Percentiles rank a stretch among this genome's conserved stretches.
Conservation (phyloP, 495 filamentous ascomycete species). For the Hypoxylon fragiforme region DNA sequence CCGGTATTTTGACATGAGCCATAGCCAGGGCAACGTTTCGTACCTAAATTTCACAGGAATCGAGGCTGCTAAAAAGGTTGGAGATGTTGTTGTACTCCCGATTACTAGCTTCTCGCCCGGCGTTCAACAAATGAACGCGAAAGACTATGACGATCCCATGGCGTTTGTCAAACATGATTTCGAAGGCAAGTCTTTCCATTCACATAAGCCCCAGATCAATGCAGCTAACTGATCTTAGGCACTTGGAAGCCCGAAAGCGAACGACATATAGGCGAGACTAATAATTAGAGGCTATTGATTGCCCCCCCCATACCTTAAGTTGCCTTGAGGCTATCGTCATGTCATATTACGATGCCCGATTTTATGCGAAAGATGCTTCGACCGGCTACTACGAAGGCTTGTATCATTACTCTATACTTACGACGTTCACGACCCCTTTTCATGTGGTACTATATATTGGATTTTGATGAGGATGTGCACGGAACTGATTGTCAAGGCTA, state of each 20-base stretch:
- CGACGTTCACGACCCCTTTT: slow-evolving; percentile 27
- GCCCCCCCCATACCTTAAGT: slow-evolving; percentile 5
- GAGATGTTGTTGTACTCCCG: slow-evolving; percentile 89
- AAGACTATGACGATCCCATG: slow-evolving; percentile 89
- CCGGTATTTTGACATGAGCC: slow-evolving; percentile 80
- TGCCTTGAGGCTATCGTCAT: not conserved
- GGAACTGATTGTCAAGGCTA: slow-evolving; percentile 3
- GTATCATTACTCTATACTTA: slow-evolving; percentile 21
- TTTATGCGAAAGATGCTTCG: not conserved
- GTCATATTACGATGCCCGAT: not conserved
- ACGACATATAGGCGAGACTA: slow-evolving; percentile 61
- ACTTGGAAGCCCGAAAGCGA: slow-evolving; percentile 78
- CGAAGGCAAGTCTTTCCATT: slow-evolving; percentile 68
- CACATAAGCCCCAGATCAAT: not conserved
- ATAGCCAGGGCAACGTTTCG: slow-evolving; percentile 72
- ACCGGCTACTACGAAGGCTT: slow-evolving; percentile 2
- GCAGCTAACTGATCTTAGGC: slow-evolving; percentile 52
- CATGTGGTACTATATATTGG: slow-evolving; percentile 13
- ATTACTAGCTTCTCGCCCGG: slow-evolving; percentile 98
- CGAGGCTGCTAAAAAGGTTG: slow-evolving; percentile 77
- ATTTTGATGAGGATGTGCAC: not conserved
- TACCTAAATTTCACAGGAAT: slow-evolving; percentile 91
- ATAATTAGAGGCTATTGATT: slow-evolving; percentile 21
- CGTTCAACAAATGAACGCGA: slow-evolving; percentile 91
- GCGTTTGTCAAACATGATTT: slow-evolving; percentile 98